phyloP scores from a whole-genome alignment of 2,329 filamentous ascomycete species.

The Dothideomycetes sp. region DNA sequence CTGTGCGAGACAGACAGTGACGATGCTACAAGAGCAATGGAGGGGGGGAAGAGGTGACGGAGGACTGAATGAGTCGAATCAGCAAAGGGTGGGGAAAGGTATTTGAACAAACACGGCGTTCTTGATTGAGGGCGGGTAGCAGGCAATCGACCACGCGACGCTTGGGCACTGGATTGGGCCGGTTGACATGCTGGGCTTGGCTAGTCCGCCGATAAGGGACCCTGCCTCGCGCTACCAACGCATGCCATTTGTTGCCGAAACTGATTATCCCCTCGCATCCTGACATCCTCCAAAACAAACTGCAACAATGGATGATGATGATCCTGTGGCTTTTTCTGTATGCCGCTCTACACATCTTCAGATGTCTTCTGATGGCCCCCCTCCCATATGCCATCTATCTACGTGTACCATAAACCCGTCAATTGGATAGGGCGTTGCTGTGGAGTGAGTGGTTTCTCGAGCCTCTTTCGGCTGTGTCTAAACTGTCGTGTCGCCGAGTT shows the following conservation, averaged over 20 bases:
- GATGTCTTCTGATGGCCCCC: not conserved
- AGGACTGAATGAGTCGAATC: not conserved
- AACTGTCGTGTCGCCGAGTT: not conserved
- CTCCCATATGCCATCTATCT: too few species aligned
- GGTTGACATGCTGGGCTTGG: not conserved
- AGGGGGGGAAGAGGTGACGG: constrained; percentile 3
- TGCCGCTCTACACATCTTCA: not conserved
- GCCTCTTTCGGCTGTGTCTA: too few species aligned
- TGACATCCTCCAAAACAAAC: constrained; percentile 2
- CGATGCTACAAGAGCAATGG: constrained; percentile 2
- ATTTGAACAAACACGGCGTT: not conserved
- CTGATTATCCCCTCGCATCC: not conserved
- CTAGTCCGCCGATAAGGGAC: constrained; percentile 8
- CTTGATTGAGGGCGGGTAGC: not conserved
- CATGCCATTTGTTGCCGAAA: not conserved
- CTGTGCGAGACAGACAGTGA: not conserved
- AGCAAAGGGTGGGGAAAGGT: not conserved
- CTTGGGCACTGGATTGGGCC: not conserved
- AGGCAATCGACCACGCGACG: too few species aligned
- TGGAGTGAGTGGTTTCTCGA: too few species aligned
- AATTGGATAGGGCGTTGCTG: too few species aligned
- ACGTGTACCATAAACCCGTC: constrained; percentile 1
- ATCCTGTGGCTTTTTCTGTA: constrained; percentile 1
- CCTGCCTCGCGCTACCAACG: constrained; percentile 4
- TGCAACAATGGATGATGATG: too few species aligned